These are phyloP conservation scores for Septoria linicola DNA, from an alignment of 2,329 filamentous ascomycete genomes.

Conservation along the genomic window DNA sequence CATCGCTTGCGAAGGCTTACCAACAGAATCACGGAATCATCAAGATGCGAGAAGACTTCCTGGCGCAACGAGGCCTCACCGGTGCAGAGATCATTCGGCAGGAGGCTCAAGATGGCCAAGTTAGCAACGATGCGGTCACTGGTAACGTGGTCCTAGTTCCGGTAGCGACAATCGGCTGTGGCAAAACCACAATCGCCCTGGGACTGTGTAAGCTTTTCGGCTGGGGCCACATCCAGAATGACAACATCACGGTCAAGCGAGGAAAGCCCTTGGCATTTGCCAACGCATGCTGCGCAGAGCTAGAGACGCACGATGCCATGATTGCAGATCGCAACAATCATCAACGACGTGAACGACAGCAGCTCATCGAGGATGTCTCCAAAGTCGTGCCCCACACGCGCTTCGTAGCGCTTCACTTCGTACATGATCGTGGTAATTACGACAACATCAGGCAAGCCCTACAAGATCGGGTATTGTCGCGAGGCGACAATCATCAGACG, in stretches of 20 bases:
- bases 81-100: conserved; percentile 83
- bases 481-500: conserved; percentile 96
- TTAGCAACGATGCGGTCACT: conserved; percentile 56
- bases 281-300: conserved; percentile 62
- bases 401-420: conserved; percentile 84
- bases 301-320: conserved; percentile 68
- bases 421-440: conserved; percentile 68
- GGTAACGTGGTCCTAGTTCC: conserved; percentile 79
- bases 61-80: conserved; percentile 77
- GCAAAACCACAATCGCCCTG: conserved; percentile 89
- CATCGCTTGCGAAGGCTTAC: conserved; percentile 68
- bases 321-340: conserved; percentile 95
- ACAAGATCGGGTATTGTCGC: conserved; percentile 72
- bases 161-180: conserved; percentile 90
- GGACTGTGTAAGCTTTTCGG: conserved; percentile 78
- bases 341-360: conserved; percentile 78
- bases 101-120: conserved; percentile 59
- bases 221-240: conserved; percentile 94
- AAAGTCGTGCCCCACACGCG: conserved; percentile 61
- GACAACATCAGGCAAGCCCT: conserved; percentile 73
- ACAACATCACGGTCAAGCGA: conserved; percentile 80
- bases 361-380: conserved; percentile 77
- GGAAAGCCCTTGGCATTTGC: conserved; percentile 77
- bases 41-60: conserved; percentile 80
- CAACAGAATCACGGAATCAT: conserved; percentile 94